Percentiles rank a stretch among this genome's conserved stretches.
Conservation (phyloP, 2,329 filamentous ascomycete genomes). For the Pseudogymnoascus sp. region DNA sequence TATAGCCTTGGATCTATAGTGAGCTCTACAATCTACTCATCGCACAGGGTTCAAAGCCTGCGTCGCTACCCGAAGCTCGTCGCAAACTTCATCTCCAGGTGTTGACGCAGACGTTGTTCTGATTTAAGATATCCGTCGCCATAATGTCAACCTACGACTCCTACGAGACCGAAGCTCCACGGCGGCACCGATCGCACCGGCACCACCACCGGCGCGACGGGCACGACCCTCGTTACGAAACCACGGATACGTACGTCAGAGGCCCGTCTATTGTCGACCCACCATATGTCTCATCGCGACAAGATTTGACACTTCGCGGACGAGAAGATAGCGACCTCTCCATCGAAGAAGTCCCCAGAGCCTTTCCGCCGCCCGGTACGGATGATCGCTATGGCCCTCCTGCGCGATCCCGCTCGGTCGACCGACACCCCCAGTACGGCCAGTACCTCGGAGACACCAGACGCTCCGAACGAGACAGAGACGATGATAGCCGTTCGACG, state of each 20-base stretch:
- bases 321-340: slow-evolving; percentile 70
- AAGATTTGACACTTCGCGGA: slow-evolving; percentile 50
- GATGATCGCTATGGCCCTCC: slow-evolving; percentile 33
- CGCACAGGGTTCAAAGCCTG: background rate
- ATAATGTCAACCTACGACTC: slow-evolving; percentile 25
- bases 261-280: slow-evolving; percentile 21
- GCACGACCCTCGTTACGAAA: slow-evolving; percentile 50
- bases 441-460: slow-evolving; percentile 48
- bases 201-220: slow-evolving; percentile 16
- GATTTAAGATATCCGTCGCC: background rate
- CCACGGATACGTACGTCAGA: slow-evolving; percentile 30
- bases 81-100: background rate
- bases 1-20: background rate
- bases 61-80: background rate
- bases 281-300: slow-evolving; percentile 32
- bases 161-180: slow-evolving; percentile 26
- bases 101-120: background rate
- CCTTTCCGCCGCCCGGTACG: slow-evolving; percentile 66
- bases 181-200: slow-evolving; percentile 22
- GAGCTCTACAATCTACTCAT: slow-evolving; percentile 4
- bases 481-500: slow-evolving; percentile 42
- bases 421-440: slow-evolving; percentile 54
- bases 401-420: slow-evolving; percentile 59
- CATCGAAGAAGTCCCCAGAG: slow-evolving; percentile 75
- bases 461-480: slow-evolving; percentile 40